Conservation (phyloP, 2,329 filamentous ascomycete species). For the Verticillium tricorpus region DNA sequence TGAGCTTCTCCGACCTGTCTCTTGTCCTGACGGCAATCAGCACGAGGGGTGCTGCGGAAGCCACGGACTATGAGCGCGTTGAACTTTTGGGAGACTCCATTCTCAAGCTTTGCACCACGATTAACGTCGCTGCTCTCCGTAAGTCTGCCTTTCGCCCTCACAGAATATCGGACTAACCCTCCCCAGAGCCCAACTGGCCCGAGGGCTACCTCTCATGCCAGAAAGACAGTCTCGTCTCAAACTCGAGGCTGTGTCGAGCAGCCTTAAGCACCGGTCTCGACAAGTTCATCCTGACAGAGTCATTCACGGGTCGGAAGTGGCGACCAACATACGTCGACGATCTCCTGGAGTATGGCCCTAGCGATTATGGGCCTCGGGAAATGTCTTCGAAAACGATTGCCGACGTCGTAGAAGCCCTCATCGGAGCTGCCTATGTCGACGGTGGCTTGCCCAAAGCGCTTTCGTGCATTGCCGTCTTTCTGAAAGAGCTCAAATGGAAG, state of each 20-base stretch:
- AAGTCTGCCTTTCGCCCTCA: constrained; percentile 18
- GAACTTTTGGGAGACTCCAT: constrained; percentile 86
- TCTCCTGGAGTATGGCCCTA: constrained; percentile 17
- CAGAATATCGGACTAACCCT: neutral
- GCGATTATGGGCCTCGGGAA: constrained; percentile 12
- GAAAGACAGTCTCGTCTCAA: constrained; percentile 70
- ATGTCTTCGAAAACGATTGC: constrained; percentile 77
- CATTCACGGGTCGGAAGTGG: constrained; percentile 72
- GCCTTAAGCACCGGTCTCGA: constrained; percentile 62
- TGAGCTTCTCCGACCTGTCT: constrained; percentile 44
- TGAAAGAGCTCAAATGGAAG: constrained; percentile 55
- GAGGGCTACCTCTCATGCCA: constrained; percentile 69
- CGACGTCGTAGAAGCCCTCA: constrained; percentile 80
- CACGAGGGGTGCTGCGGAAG: constrained; percentile 54
- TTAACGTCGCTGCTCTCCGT: constrained; percentile 57
- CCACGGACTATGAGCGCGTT: constrained; percentile 71
- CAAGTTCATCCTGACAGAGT: constrained; percentile 63
- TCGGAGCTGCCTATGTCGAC: constrained; percentile 69
- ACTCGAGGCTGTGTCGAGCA: constrained; percentile 64
- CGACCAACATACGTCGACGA: constrained; percentile 52
- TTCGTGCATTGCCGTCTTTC: constrained; percentile 60
- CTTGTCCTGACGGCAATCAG: constrained; percentile 65
- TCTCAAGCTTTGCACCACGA: constrained; percentile 67
- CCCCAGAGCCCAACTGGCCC: constrained; percentile 59
- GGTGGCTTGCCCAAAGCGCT: constrained; percentile 62